A percentile compares a stretch with the other conserved stretches of the same genome.
Conservation (phyloP, 495 filamentous ascomycete genomes). For the Articulospora tetracladia region DNA sequence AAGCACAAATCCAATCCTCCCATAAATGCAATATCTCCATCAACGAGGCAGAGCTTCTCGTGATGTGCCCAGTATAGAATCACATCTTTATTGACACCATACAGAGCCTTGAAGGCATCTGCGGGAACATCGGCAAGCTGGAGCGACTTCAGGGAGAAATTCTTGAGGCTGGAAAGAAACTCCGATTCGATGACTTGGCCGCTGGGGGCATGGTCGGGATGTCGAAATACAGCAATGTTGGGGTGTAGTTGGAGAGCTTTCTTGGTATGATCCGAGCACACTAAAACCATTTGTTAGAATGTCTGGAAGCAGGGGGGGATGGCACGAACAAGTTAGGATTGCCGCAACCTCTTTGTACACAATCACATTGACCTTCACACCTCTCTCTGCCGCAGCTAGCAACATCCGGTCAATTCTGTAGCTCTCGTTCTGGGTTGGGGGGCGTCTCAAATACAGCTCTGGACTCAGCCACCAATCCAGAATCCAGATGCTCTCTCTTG, state of each 20-base stretch:
- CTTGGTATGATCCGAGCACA: slow-evolving; percentile 66
- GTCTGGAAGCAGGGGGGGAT: not conserved
- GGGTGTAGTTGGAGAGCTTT: slow-evolving; percentile 71
- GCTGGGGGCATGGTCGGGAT: slow-evolving; percentile 85
- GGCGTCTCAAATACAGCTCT: slow-evolving; percentile 85
- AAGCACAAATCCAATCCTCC: slow-evolving; percentile 72
- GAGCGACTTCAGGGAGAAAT: slow-evolving; percentile 40
- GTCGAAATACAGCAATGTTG: slow-evolving; percentile 88
- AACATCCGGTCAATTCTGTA: slow-evolving; percentile 92
- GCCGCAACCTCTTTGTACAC: slow-evolving; percentile 95
- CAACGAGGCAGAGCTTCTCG: slow-evolving; percentile 86
- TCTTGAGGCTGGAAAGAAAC: slow-evolving; percentile 33
- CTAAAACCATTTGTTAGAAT: slow-evolving; percentile 7
- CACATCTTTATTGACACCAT: slow-evolving; percentile 69
- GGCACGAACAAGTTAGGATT: slow-evolving; percentile 76
- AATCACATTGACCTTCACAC: slow-evolving; percentile 83
- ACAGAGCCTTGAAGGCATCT: slow-evolving; percentile 69
- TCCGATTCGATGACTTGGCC: slow-evolving; percentile 47
- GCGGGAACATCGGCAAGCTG: slow-evolving; percentile 53
- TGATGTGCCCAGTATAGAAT: slow-evolving; percentile 96
- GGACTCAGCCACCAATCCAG: slow-evolving; percentile 61
- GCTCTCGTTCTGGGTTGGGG: slow-evolving; percentile 73
- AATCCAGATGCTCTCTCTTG: slow-evolving; percentile 84
- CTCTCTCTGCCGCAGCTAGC: slow-evolving; percentile 78
- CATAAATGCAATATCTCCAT: slow-evolving; percentile 84